Base-by-base conservation (phyloP, 441 rosid species). In the Theobroma grandiflorum region DNA sequence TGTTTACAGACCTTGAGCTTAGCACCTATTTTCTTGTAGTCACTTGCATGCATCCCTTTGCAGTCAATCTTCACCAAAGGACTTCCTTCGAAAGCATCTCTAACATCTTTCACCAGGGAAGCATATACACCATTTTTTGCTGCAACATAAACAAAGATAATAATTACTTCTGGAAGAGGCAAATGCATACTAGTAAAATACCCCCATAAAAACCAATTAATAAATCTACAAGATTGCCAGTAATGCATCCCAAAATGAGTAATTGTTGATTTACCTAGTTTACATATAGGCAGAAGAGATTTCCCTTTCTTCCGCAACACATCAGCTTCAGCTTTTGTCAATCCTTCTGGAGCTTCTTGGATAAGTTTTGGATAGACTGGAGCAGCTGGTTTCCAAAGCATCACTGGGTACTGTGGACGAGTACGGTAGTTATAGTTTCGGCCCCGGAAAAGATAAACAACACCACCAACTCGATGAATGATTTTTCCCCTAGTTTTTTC, bases 341-440 rank as follows among this genome's bases (percentile, higher is more conserved):
- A 86, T 64, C 97, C 98, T 85, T 91, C 93, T 35, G 97, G 98
- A 83, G 93, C 87, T 79, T 94, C 95, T 84, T 93, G 97, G 75
- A 96, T 94, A 49, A 96, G 98, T 84, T 94, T 94, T 7, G 97
- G 97, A 84, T 94, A 96, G 73, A 96, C 97, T 12, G 99, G 98
- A 87, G 99, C 85, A 79, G 99, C 98, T 61, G 99, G 98, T 80
- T 94, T 94, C 99, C 98, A 96, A 40, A 94, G 86, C 99, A 94
- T 96, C 83, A 94, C 76, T 0, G 98, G 99, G 65, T 89, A 91
- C 78, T 86, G 90, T 0, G 95, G 97, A 84, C 97, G 97, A 81
- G 92, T 86, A 12, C 89, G 86, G 84, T 91, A 87, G 49, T 93
- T 87, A 76, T 96, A 96, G 88, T 96, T 93, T 74, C 96, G 89